Evolutionary conservation across 352 stramenopile genomes (phyloP).

Genomic region (Aphanomyces cochlioides): DNA sequence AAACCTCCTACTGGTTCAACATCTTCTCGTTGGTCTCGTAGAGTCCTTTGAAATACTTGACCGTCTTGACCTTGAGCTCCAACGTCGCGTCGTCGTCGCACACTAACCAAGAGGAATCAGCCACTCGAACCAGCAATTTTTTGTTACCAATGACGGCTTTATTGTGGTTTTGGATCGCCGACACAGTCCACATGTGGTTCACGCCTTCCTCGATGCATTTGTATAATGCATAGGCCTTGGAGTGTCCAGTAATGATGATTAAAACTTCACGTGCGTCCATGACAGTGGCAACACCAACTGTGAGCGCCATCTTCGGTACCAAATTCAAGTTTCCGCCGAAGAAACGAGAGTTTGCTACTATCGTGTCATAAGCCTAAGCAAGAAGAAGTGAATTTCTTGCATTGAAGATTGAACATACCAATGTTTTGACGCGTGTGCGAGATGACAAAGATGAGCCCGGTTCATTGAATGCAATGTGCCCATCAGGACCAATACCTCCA

Average conservation of each 20-base stretch:
- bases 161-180: conserved; percentile 77
- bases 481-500: conserved; percentile 89
- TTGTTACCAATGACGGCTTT: conserved; percentile 68
- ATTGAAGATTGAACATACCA: conserved; percentile 36
- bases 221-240: conserved; percentile 83
- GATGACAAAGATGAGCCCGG: conserved; percentile 77
- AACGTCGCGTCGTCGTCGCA: conserved; percentile 87
- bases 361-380: conserved; percentile 81
- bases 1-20: background rate
- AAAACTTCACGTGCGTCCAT: conserved; percentile 85
- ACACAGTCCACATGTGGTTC: conserved; percentile 91
- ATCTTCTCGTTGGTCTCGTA: conserved; percentile 35
- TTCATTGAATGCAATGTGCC: conserved; percentile 93
- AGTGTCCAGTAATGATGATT: conserved; percentile 82
- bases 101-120: conserved; percentile 37
- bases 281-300: conserved; percentile 83
- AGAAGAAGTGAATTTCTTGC: background rate
- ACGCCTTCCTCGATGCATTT: conserved; percentile 88
- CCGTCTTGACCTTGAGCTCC: conserved; percentile 86
- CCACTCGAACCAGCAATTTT: background rate
- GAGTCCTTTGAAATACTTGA: conserved; percentile 89
- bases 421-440: conserved; percentile 83
- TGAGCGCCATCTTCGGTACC: conserved; percentile 88
- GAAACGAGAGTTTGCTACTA: conserved; percentile 86
- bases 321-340: conserved; percentile 75